Percentiles rank a stretch among this genome's conserved stretches.
phyloP scores from a whole-genome alignment of 768 basidiomycete genomes.

The Boletus pseudopeckii region DNA sequence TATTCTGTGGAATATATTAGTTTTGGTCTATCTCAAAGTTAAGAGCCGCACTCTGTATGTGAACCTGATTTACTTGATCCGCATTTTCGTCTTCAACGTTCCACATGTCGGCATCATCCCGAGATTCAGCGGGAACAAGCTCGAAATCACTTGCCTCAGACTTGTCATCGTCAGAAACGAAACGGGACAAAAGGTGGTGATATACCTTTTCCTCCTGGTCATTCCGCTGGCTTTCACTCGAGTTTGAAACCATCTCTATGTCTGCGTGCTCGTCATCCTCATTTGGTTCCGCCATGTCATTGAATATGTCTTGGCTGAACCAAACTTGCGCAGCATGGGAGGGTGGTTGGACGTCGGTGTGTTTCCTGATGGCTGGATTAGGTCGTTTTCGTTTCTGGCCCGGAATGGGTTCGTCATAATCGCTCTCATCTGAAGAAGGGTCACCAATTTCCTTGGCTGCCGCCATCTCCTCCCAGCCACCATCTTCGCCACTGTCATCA shows the following conservation, averaged over 20 bases:
- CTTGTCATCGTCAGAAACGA: slow-evolving; percentile 17
- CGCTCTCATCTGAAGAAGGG: slow-evolving; percentile 53
- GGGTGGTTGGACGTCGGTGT: slow-evolving; percentile 28
- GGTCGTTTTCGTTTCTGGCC: slow-evolving; percentile 43
- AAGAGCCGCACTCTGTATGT: slow-evolving; percentile 58
- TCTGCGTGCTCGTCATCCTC: slow-evolving; percentile 28
- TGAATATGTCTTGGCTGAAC: slow-evolving; percentile 94
- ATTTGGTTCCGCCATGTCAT: slow-evolving; percentile 39
- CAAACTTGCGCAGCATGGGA: slow-evolving; percentile 77
- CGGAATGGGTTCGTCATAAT: slow-evolving; percentile 32
- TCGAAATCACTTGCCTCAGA: slow-evolving; percentile 56
- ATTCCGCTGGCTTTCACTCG: slow-evolving; percentile 32
- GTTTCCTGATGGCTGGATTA: slow-evolving; percentile 38
- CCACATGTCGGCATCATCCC: slow-evolving; percentile 68
- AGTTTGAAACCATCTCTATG: slow-evolving; percentile 26
- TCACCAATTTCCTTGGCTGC: slow-evolving; percentile 48
- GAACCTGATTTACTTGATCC: slow-evolving; percentile 61
- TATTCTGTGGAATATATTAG: slow-evolving; percentile 47
- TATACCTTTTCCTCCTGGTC: slow-evolving; percentile 29
- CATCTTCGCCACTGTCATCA: slow-evolving; percentile 41
- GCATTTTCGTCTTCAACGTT: slow-evolving; percentile 75
- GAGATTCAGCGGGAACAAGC: slow-evolving; percentile 59
- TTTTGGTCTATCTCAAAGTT: background rate
- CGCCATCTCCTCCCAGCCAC: slow-evolving; percentile 72
- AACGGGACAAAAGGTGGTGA: background rate